These are phyloP conservation scores for Lactarius hengduanensis DNA, from an alignment of 768 basidiomycete species.

Conservation along the genomic window DNA sequence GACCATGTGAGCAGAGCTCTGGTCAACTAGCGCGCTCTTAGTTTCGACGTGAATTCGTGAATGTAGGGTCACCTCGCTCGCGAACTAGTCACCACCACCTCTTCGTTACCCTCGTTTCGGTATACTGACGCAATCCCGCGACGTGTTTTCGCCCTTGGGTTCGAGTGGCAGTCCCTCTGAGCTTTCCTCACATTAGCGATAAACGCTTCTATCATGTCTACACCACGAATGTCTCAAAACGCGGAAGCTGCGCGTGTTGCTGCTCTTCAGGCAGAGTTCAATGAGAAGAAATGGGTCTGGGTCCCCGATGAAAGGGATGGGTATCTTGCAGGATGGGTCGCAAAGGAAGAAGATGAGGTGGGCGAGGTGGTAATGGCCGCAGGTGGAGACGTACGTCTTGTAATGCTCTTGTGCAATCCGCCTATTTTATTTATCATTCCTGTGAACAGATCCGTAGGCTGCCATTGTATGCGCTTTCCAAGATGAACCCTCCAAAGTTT, in stretches of 20 bases:
- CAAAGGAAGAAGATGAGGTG: constrained; percentile 78
- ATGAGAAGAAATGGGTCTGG: constrained; percentile 99
- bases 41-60: constrained; percentile 10
- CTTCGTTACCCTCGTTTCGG: background rate
- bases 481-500: constrained; percentile 99
- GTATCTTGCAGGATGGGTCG: constrained; percentile 93
- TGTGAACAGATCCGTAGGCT: constrained; percentile 57
- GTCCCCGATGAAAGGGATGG: constrained; percentile 90
- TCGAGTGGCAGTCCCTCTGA: constrained; percentile 2
- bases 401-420: constrained; percentile 26
- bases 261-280: constrained; percentile 92
- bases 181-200: constrained; percentile 1
- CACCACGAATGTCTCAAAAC: constrained; percentile 40
- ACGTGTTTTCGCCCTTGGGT: constrained; percentile 6
- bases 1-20: constrained; percentile 13
- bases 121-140: constrained; percentile 9
- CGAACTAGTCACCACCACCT: background rate
- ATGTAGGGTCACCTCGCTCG: constrained; percentile 11
- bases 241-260: constrained; percentile 78
- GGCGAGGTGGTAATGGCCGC: constrained; percentile 84
- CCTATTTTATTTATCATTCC: constrained; percentile 31
- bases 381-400: constrained; percentile 67
- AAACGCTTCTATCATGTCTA: constrained; percentile 33
- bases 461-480: constrained; percentile 78
- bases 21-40: constrained; percentile 12